Evolutionary conservation across 345 rosid species (phyloP).

Genomic region (Camelina laxa): DNA sequence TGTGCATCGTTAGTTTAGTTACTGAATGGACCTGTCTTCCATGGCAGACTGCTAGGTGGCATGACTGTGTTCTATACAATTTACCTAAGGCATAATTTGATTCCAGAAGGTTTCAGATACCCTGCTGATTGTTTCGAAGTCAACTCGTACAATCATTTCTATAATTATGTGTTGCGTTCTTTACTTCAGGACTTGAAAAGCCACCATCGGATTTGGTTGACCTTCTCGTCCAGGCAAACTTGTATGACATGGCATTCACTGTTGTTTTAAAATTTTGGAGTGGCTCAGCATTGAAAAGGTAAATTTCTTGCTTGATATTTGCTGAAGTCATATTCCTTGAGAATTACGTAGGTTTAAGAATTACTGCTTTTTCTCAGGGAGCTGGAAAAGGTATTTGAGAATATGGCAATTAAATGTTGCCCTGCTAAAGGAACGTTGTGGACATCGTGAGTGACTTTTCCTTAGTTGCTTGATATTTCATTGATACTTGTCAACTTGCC

Average conservation of each 20-base stretch:
- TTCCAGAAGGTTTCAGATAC: conserved; percentile 18
- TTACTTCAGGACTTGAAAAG: conserved; percentile 53
- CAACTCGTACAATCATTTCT: conserved; percentile 5
- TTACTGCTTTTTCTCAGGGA: conserved; percentile 57
- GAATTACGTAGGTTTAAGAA: conserved; percentile 20
- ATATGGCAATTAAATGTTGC: conserved; percentile 85
- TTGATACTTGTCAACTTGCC: conserved; percentile 25
- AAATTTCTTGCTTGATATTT: conserved; percentile 33
- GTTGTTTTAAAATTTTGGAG: conserved; percentile 82
- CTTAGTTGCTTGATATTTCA: conserved; percentile 24
- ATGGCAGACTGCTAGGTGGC: conserved; percentile 23
- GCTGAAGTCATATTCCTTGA: conserved; percentile 16
- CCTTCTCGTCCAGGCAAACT: conserved; percentile 69
- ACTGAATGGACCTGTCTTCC: neutral
- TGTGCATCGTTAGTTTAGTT: conserved; percentile 24
- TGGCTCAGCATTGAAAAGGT: conserved; percentile 79
- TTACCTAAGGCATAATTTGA: conserved; percentile 23
- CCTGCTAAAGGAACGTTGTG: conserved; percentile 54
- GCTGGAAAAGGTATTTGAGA: conserved; percentile 78
- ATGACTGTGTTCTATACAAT: conserved; percentile 25
- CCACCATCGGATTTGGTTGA: conserved; percentile 76
- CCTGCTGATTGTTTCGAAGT: conserved; percentile 20
- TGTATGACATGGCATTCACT: conserved; percentile 88
- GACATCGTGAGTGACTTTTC: conserved; percentile 40
- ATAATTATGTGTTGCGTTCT: conserved; percentile 30